Percentiles rank a stretch among this genome's conserved stretches.
These are phyloP conservation scores for Nepenthes alata DNA, from an alignment of 179 eudicot species.

Conservation along the genomic window DNA sequence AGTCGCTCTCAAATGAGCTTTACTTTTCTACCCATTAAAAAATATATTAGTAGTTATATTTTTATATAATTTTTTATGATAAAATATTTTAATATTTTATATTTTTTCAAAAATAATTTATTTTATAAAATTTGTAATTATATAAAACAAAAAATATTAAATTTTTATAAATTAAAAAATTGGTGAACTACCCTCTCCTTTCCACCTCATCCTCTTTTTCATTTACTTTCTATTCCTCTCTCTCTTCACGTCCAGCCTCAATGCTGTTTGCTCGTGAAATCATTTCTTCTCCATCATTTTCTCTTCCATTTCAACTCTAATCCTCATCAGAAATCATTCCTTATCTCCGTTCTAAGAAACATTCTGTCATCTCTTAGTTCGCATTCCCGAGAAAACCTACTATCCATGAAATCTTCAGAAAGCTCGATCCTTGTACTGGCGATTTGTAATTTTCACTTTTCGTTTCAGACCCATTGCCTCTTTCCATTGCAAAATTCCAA, in stretches of 20 bases:
- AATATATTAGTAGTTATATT: too few species aligned
- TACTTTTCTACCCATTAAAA: constrained; percentile 1
- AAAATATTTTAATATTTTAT: too few species aligned
- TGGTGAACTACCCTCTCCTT: too few species aligned
- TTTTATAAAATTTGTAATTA: too few species aligned
- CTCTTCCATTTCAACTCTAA: neutral
- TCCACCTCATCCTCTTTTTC: too few species aligned
- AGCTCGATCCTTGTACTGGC: neutral
- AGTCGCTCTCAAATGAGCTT: constrained; percentile 29
- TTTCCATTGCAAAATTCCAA: too few species aligned
- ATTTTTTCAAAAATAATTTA: too few species aligned
- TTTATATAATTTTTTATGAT: too few species aligned
- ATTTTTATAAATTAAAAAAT: too few species aligned
- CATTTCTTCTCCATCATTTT: constrained; percentile 3
- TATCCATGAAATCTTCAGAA: neutral
- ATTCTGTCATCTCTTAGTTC: neutral
- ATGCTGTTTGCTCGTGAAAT: neutral
- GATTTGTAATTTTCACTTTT: neutral
- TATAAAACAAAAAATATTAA: too few species aligned
- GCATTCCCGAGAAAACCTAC: neutral
- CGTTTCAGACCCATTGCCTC: neutral
- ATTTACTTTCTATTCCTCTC: constrained; percentile 3
- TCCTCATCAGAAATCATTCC: neutral
- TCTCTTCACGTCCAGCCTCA: neutral
- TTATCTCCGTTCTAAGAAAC: neutral